Base-by-base conservation (phyloP, 805 yeast genomes). In the Candida krabiensis region DNA sequence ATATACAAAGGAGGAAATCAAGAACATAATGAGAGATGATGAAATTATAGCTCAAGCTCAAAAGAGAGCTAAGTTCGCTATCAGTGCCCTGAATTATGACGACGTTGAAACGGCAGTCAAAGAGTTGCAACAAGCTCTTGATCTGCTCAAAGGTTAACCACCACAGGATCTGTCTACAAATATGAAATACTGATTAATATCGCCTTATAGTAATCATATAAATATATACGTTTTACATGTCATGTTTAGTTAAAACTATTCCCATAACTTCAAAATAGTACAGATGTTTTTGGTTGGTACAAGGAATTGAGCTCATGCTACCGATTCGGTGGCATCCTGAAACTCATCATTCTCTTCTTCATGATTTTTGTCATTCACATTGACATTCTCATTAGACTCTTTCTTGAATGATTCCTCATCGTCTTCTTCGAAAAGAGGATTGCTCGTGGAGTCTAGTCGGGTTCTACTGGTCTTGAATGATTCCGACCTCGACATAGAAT, bases 31-130 rank as follows among this genome's bases (percentile, higher is more conserved):
- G 53, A 71, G 74, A 40, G 66, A 69, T 12, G 74, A 80, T 16
- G 85, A 77, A 37, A 64, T 70, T 31, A 78, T 83, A 15, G 55
- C 77, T 8, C 67, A 72, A 49, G 77, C 82, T 1, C 91, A 84
- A 52, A 83, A 79, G 49, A 74, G 71, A 43, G 85, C 90, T 22
- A 83, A 78, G 55, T 85, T 80, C 56, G 91, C 89, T 2, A 78
- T 83, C 5, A 80, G 88, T 40, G 93, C 95, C 0, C 67, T 85
- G 55, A 83, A 83, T 54, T 85, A 83, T 56, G 91, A 85, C 44
- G 95, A 85, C 50, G 62, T 76, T 24, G 70, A 58, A 3, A 85
- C 91, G 0, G 91, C 91, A 2, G 77, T 79, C 30, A 66, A 64
- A 25, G 87, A 85, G 54, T 60, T 85, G 32, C 58, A 62, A 13